phyloP scores from a whole-genome alignment of 192 early-diverging fungal genomes.

The Backusella sp. region DNA sequence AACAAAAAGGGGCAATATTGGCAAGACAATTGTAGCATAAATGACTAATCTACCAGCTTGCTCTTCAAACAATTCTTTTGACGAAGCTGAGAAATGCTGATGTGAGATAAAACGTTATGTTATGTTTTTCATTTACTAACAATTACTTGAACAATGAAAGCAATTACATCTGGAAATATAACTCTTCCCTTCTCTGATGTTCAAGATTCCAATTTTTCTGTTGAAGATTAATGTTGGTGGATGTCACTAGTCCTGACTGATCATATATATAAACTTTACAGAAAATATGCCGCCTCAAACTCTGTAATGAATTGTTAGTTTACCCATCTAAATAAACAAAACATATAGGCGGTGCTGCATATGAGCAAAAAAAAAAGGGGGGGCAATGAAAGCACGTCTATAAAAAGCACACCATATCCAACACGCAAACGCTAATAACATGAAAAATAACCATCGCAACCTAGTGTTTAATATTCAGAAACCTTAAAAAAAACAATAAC shows the following conservation, averaged over 20 bases:
- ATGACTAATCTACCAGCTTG: not conserved
- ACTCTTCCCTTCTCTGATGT: not conserved
- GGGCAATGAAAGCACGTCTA: not conserved
- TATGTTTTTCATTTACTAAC: not conserved
- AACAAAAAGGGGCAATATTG: too few species aligned
- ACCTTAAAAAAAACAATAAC: not conserved
- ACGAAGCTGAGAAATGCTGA: not conserved
- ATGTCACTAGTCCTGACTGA: not conserved
- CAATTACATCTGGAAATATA: not conserved
- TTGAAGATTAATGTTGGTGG: not conserved
- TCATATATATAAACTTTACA: not conserved
- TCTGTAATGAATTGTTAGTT: not conserved
- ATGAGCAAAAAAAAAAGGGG: not conserved
- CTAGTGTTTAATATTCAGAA: too few species aligned
- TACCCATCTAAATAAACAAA: not conserved
- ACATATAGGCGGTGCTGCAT: not conserved
- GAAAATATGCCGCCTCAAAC: not conserved
- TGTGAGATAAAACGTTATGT: not conserved
- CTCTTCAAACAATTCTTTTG: not conserved
- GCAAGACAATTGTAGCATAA: not conserved
- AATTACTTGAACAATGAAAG: not conserved
- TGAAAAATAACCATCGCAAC: too few species aligned
- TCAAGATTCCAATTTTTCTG: not conserved
- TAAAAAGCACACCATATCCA: not conserved
- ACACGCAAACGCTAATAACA: too few species aligned